Base-by-base conservation (phyloP, 2,329 filamentous ascomycete species). In the Paraconiothyrium sp. region DNA sequence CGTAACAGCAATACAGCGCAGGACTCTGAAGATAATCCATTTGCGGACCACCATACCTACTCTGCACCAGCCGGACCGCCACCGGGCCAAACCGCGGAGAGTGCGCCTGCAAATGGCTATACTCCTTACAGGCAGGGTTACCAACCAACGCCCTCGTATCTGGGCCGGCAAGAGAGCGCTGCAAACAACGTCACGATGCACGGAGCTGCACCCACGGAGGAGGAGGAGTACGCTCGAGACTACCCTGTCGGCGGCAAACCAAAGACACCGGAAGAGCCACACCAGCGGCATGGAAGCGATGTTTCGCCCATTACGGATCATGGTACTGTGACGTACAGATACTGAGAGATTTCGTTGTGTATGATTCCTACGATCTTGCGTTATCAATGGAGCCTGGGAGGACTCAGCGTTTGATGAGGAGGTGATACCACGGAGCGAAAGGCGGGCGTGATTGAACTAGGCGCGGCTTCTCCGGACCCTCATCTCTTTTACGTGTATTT, bases 101-200 rank as follows among this genome's bases (percentile, higher is more conserved):
- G 56, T 13, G 44, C 54, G 22, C 44, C 57, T 20, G 37, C 62
- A 6, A 66, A 67, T 14, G 70, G 67, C 32, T 64, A 72, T n/a
- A 67, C 70, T 27, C 68, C 74, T 0, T 78, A 77, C 51, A 69
- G 76, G 27, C 73, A 76, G 2, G 69, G 72, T 1, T 81, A 75
- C 48, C 73, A 78, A 55, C 72, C 72, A 20, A 82, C 80, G 27
- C 78, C 78, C 4, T 79, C 76, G 4, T 83, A 83, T 61, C 64
- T 83, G 32, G 77, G 78, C 2, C 69, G 82, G 46, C 81, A 84
- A 68, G 73, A 78, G 62, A 82, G 79, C 59, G 78, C 80, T 32
- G 75, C 70, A 4, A 78, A 81, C 59, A 78, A 81, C 30, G 49
- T 81, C 54, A 83, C 80, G 1, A 84, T 84, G 82, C 81, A 83